Percentiles rank a stretch among this genome's conserved stretches.
Conservation (phyloP, 441 rosid genomes). For the Mallotus repandus region DNA sequence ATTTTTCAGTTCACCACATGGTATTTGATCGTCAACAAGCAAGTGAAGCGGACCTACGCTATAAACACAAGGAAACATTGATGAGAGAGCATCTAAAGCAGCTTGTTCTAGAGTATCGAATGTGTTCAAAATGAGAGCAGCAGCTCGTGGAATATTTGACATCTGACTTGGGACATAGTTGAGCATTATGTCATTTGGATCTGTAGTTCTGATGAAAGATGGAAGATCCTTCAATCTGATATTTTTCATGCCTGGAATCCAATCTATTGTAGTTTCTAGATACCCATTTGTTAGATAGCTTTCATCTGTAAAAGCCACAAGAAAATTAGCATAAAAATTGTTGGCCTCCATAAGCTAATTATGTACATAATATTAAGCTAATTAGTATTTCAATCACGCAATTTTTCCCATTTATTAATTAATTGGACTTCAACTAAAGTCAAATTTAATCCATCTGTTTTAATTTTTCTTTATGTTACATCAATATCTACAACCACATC, state of each 20-base stretch:
- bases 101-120: conserved; percentile 20
- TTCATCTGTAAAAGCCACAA: conserved; percentile 7
- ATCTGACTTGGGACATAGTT: not conserved
- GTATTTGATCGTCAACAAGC: not conserved
- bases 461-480: too few species aligned
- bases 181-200: conserved; percentile 15
- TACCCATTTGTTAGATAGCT: conserved; percentile 18
- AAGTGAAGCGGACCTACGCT: conserved; percentile 10
- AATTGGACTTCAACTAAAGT: too few species aligned
- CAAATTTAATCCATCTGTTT: too few species aligned
- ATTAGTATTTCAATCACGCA: too few species aligned
- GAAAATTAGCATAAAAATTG: not conserved
- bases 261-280: conserved; percentile 5
- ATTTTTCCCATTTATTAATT: too few species aligned
- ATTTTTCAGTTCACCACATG: not conserved
- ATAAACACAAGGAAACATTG: not conserved
- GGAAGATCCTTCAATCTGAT: conserved; percentile 21
- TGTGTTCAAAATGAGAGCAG: conserved; percentile 25
- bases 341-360: not conserved
- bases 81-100: conserved; percentile 7
- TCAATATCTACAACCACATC: too few species aligned
- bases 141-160: conserved; percentile 4
- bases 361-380: too few species aligned
- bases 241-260: conserved; percentile 15
- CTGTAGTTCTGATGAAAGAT: conserved; percentile 19